Evolutionary conservation across 257 asterid genomes (phyloP), one percentile per base, ranked within the genome.

Genomic region (Solanum peruvianum): DNA sequence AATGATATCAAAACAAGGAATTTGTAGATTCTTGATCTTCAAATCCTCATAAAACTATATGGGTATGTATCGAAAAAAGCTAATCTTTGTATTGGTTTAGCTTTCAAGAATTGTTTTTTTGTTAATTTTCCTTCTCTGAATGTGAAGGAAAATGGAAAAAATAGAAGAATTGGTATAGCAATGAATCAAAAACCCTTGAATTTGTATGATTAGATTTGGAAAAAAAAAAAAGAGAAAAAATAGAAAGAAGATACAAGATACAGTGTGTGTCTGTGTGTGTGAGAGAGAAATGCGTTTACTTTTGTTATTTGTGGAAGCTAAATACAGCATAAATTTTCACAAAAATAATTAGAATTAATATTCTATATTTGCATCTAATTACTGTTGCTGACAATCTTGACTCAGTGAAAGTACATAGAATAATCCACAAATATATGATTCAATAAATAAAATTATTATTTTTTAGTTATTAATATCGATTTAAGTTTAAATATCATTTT

Each of bases 1-100:
- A 87, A 87, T 86, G 88, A 90, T 86, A 86, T 86, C 15, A 29
- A 69, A 85, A 76, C 83, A 29, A 82, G 86, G 91, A 78, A 88
- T 72, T 69, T 77, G 86, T 20, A 60, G 85, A 85, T 60, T 70
- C 69, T 52, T 80, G 85, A 80, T 81, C 89, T 47, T 82, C n/a
- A 87, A 85, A 78, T 77, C 45, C 73, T 82, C 44, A 62, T 41
- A 76, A 83, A 31, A 70, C 76, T 56, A 72, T 66, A 80, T 66
- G 35, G 44, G 49, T 58, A 62, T 62, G 64, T 41, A 76, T 47
- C 44, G 29, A 76, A 62, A 62, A 58, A 62, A n/a, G 11, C 27
- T 13, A 18, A 41, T 9, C 62, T 60, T 84, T 84, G 0, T 84
- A 62, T 6, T 62, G 33, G 31, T 58, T 84, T 35, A 62, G 66